Percentiles rank a stretch among this genome's conserved stretches.
phyloP scores from a whole-genome alignment of 768 basidiomycete genomes.

The Harrya chromipes region DNA sequence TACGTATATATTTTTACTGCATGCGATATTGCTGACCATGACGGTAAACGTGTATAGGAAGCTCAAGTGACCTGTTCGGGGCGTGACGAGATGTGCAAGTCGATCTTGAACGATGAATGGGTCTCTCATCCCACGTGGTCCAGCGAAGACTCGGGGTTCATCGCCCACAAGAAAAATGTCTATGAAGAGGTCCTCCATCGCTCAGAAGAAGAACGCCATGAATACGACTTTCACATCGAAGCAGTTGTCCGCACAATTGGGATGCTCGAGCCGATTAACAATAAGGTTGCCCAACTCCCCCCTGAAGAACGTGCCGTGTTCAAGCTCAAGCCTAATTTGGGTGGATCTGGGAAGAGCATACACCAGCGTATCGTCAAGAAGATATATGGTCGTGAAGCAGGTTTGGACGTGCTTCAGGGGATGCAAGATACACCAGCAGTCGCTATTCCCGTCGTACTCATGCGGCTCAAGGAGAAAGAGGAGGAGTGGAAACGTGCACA shows the following conservation, averaged over 20 bases:
- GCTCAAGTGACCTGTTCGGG: conserved; percentile 87
- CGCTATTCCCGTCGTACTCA: conserved; percentile 87
- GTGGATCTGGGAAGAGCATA: conserved; percentile 79
- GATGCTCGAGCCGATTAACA: conserved; percentile 87
- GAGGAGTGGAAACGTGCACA: conserved; percentile 98
- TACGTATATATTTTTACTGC: conserved; percentile 40
- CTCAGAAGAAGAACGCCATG: conserved; percentile 96
- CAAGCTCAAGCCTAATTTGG: conserved; percentile 86
- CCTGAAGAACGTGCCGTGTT: conserved; percentile 76
- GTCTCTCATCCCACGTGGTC: conserved; percentile 96
- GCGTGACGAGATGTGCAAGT: conserved; percentile 94
- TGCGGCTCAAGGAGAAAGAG: conserved; percentile 91
- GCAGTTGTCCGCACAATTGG: conserved; percentile 89
- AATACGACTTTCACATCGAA: conserved; percentile 98
- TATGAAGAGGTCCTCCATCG: conserved; percentile 97
- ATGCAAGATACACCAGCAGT: conserved; percentile 91
- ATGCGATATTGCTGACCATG: neutral
- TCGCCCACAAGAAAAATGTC: conserved; percentile 89
- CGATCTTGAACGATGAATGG: conserved; percentile 98
- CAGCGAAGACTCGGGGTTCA: conserved; percentile 89
- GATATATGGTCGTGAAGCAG: conserved; percentile 88
- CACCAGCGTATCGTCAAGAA: conserved; percentile 96
- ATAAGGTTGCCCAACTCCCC: conserved; percentile 77
- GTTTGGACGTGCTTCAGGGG: conserved; percentile 75
- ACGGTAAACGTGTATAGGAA: conserved; percentile 50